Evolutionary conservation across 1,139 yeast genomes (phyloP).

Genomic region (Kodamaea arcana): DNA sequence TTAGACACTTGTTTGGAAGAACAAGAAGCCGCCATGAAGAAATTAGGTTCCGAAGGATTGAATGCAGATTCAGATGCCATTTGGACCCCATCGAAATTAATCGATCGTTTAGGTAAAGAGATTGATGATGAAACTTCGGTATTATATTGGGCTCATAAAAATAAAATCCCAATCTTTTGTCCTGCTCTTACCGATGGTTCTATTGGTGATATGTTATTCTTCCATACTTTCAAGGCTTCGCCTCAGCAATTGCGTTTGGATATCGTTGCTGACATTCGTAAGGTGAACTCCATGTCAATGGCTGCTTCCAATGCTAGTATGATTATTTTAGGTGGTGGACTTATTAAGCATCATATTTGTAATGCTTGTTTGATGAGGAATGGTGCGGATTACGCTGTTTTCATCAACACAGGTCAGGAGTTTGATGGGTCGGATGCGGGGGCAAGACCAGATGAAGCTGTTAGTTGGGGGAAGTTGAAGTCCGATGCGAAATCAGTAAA

Average conservation of each 20-base stretch:
- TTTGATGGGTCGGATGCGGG: conserved; percentile 99
- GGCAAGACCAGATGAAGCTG: conserved; percentile 98
- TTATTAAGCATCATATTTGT: conserved; percentile 93
- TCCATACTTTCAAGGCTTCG: conserved; percentile 93
- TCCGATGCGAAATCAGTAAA: conserved; percentile 89
- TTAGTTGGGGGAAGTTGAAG: conserved; percentile 97
- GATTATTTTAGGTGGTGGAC: conserved; percentile 95
- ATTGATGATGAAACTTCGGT: conserved; percentile 93
- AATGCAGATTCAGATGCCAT: conserved; percentile 43
- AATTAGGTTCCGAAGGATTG: conserved; percentile 57
- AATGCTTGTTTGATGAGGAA: conserved; percentile 98
- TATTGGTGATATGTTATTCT: conserved; percentile 96
- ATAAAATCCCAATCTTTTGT: conserved; percentile 91
- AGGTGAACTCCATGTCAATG: conserved; percentile 89
- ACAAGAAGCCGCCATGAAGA: conserved; percentile 65
- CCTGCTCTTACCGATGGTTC: conserved; percentile 98
- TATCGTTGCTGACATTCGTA: conserved; percentile 89
- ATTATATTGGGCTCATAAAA: conserved; percentile 95
- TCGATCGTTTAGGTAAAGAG: conserved; percentile 91
- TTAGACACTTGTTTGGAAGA: conserved; percentile 83
- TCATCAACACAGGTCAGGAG: conserved; percentile 96
- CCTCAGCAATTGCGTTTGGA: conserved; percentile 87
- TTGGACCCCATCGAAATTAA: conserved; percentile 93
- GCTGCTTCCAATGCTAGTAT: conserved; percentile 94
- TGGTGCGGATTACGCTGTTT: conserved; percentile 97